A percentile compares a stretch with the other conserved stretches of the same genome.
Evolutionary conservation across 1,284 basidiomycete species (phyloP).

Genomic region (Cryptococcus floricola): DNA sequence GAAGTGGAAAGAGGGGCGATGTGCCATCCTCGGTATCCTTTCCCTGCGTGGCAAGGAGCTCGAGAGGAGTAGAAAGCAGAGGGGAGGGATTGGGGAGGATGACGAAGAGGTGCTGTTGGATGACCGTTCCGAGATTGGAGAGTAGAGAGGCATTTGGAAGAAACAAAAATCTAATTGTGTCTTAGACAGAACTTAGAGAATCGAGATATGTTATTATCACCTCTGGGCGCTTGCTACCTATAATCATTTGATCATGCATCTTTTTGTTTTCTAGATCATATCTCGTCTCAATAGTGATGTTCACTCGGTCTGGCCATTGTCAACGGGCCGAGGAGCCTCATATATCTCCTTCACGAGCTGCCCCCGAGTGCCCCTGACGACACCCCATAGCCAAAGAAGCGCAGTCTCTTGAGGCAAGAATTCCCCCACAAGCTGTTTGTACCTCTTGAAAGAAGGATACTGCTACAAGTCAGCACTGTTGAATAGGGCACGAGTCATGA

Average conservation of each 20-base stretch:
- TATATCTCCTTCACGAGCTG: constrained; percentile 9
- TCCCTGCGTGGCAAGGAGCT: constrained; percentile 24
- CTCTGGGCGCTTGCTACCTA: no score
- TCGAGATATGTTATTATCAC: neutral
- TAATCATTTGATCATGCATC: neutral
- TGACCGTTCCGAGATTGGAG: constrained; percentile 12
- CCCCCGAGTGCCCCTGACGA: constrained; percentile 11
- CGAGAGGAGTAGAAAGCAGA: constrained; percentile 14
- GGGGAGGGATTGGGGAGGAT: constrained; percentile 3
- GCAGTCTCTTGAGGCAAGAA: constrained; percentile 62
- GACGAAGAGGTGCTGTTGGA: constrained; percentile 20
- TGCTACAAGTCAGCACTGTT: constrained; percentile 10
- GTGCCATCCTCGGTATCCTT: constrained; percentile 29
- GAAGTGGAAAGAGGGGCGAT: constrained; percentile 57
- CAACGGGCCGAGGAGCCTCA: neutral
- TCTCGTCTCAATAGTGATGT: neutral
- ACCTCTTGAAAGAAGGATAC: constrained; percentile 72
- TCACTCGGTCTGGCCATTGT: no score
- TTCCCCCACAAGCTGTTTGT: constrained; percentile 76
- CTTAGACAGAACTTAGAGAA: neutral
- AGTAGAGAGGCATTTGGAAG: neutral
- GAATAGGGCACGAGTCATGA: neutral
- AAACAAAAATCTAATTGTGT: neutral
- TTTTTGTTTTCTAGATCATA: neutral
- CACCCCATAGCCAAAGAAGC: constrained; percentile 41